Evolutionary conservation across 192 early-diverging fungal species (phyloP).

Genomic region (Coemansia aciculifera): DNA sequence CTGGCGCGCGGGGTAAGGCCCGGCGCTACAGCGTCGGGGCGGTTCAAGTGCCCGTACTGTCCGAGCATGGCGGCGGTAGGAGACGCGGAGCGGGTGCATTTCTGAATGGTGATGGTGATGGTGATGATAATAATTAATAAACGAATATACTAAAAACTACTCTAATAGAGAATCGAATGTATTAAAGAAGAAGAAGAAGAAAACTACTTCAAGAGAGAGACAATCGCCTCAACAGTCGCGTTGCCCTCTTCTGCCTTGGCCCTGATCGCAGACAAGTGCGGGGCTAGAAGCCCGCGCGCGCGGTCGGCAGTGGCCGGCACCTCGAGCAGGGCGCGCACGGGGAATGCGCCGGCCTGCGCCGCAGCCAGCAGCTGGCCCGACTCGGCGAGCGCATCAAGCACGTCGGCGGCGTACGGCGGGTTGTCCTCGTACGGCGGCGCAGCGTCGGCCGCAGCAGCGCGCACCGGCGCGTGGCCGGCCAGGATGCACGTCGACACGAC

Average conservation of each 20-base stretch:
- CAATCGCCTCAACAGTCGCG: slow-evolving; percentile 25
- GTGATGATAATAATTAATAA: too few species aligned
- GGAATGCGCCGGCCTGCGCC: slow-evolving; percentile 47
- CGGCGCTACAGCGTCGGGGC: slow-evolving; percentile 36
- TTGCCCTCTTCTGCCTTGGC: slow-evolving; percentile 13
- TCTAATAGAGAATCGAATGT: too few species aligned
- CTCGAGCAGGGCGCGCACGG: slow-evolving; percentile 52
- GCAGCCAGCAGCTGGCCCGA: slow-evolving; percentile 25
- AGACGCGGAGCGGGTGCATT: slow-evolving; percentile 74
- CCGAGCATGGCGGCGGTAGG: slow-evolving; percentile 77
- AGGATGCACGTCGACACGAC: slow-evolving; percentile 46
- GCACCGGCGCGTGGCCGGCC: slow-evolving; percentile 31
- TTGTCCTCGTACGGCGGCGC: slow-evolving; percentile 23
- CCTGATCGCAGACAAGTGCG: slow-evolving; percentile 13
- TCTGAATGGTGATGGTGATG: neutral
- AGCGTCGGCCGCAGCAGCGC: slow-evolving; percentile 11
- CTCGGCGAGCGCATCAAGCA: slow-evolving; percentile 22
- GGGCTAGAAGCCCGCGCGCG: slow-evolving; percentile 23
- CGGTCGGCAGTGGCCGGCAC: slow-evolving; percentile 30
- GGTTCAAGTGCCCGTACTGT: slow-evolving; percentile 99
- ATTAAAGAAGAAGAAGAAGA: too few species aligned
- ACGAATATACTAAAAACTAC: too few species aligned
- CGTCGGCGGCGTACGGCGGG: slow-evolving; percentile 33
- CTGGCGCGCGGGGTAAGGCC: slow-evolving; percentile 72
- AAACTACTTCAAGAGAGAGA: neutral